Evolutionary conservation across 495 filamentous ascomycete species (phyloP), one percentile per base, ranked within the genome.

Genomic region (Podospora tetraspora): DNA sequence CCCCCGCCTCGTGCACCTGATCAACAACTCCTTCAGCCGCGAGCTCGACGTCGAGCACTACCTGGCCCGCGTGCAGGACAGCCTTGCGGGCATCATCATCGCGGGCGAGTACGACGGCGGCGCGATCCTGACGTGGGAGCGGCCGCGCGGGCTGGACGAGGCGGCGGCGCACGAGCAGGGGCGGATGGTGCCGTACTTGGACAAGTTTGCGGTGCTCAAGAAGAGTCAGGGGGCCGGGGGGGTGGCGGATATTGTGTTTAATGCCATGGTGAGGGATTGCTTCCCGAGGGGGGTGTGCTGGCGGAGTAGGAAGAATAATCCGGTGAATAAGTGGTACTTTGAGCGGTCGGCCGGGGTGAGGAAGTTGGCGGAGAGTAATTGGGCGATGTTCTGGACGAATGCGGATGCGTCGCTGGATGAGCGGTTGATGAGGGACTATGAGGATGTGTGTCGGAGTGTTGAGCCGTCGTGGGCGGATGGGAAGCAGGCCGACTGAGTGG

Each of bases 361-460:
- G 81, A 95, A 95, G 78, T 77, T 99, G 34, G 83, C 85, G 1
- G 87, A 84, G 24, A 90, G 83, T 70, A 89, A 88, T 68, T 99
- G 94, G 94, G 91, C 94, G 4, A 97, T 97, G 94, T 97, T 99
- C 66, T 99, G 94, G 94, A 99, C 94, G 1, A 94, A 90, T 3
- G 85, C 88, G 16, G 87, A 86, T 59, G 69, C 81, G 68, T 76
- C 76, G 56, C 69, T 81, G 66, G 78, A 83, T 34, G 77, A 82
- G 29, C 79, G 83, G 73, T 83, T 80, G 68, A 93, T 96, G 73
- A 73, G 76, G 66, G 92, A 96, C 70, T 97, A 97, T 76, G 91
- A 93, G 75, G 85, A 80, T 60, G 91, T 97, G 32, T 98, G 94
- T 81, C 84, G 86, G 70, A 82, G 79, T 29, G 89, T 97, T 64